phyloP scores from a whole-genome alignment of 495 filamentous ascomycete genomes.

The Neurospora discreta region DNA sequence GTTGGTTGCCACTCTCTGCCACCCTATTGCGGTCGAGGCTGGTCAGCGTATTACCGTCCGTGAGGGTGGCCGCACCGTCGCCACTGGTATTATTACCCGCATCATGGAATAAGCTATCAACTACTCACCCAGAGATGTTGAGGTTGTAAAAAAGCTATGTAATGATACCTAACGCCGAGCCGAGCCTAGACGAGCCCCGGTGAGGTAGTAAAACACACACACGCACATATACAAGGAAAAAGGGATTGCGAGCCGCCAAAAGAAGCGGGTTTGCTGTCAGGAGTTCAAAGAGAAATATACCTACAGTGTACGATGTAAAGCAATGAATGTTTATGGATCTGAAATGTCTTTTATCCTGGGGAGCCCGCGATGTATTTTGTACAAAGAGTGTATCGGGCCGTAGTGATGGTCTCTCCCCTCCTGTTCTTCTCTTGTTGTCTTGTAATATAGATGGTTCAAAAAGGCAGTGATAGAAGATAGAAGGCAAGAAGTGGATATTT shows the following conservation, averaged over 20 bases:
- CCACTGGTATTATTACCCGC: constrained; percentile 81
- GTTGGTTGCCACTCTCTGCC: constrained; percentile 73
- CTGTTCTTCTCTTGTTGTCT: constrained; percentile 20
- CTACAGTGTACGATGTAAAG: constrained; percentile 9
- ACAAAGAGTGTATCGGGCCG: constrained; percentile 6
- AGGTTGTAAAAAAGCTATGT: neutral
- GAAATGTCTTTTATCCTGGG: constrained; percentile 1
- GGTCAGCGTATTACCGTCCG: constrained; percentile 94
- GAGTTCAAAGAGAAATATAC: neutral
- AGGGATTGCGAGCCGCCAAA: neutral
- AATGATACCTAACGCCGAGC: neutral
- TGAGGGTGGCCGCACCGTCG: constrained; percentile 89
- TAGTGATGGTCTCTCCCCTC: constrained; percentile 18
- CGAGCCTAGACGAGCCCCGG: neutral
- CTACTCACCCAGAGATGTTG: neutral
- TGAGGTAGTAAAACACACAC: neutral
- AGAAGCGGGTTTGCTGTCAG: neutral
- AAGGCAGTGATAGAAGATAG: constrained; percentile 17
- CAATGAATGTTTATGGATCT: constrained; percentile 11
- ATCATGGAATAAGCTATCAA: constrained; percentile 50
- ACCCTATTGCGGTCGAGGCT: constrained; percentile 73
- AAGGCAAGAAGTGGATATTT: neutral
- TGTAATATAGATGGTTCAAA: constrained; percentile 24
- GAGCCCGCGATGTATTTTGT: constrained; percentile 7
- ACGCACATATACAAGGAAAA: neutral